Base-by-base conservation (phyloP, 2,329 filamentous ascomycete species). In the Aspergillus sp. region DNA sequence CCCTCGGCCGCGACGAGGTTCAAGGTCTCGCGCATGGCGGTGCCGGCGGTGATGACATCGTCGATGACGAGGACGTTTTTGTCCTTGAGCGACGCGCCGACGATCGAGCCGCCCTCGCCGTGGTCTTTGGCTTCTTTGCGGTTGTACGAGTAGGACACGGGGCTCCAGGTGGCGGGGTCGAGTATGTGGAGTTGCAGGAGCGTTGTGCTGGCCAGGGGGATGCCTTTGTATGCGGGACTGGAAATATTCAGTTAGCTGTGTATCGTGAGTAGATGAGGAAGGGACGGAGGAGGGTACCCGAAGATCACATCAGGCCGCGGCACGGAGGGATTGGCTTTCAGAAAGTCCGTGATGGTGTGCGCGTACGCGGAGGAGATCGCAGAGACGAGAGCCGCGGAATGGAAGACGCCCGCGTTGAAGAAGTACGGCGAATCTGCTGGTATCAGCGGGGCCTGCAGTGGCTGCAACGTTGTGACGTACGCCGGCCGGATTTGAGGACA, bases 121-220 rank as follows among this genome's bases (percentile, higher is more conserved):
- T 96, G 89, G 53, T 86, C 83, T 69, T 96, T 96, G 51, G 80
- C 83, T 66, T 96, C 91, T 66, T 96, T 96, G 53, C 91, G 78
- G 65, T 96, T 93, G 66, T 93, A 96, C 20, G 79, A 80, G 66
- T 94, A 96, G 53, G 80, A 84, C 36, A 83, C 70, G 26, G 71
- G 63, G 35, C 75, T 75, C 61, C 82, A 91, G 40, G 70, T 74
- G 31, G 66, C 61, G 3, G 52, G 45, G 41, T 85, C 78, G 8
- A 86, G 64, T 50, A 79, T 73, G 33, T 76, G 75, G 8, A 96
- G 74, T 58, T 86, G 82, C 55, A 83, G 75, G 24, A 80, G 72
- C 11, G 86, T 80, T 2, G 83, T 74, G 11, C 82, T 79, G 27
- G 83, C 82, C n/a, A 96, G 75, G 1, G 88, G 86, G 44, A 96